Percentiles rank a stretch among this genome's conserved stretches.
Evolutionary conservation across 805 yeast species (phyloP).

Genomic region (Wickerhamomyces queroliae): DNA sequence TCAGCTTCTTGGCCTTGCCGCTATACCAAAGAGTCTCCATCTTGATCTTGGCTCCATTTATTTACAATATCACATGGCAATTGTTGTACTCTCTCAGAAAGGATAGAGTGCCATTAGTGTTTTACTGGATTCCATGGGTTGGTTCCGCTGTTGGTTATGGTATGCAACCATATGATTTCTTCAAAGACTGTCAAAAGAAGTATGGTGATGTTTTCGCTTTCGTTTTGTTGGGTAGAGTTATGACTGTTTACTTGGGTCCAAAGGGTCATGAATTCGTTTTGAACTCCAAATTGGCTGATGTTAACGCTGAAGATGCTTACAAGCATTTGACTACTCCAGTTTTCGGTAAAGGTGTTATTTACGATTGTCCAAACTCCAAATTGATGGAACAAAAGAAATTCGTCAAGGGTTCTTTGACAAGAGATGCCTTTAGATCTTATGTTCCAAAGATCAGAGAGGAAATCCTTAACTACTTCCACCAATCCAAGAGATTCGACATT

Average conservation of each 20-base stretch:
- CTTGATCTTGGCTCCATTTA: slow-evolving; percentile 42
- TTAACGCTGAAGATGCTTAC: slow-evolving; percentile 95
- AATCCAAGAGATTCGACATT: slow-evolving; percentile 42
- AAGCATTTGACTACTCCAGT: slow-evolving; percentile 98
- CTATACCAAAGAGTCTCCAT: slow-evolving; percentile 30
- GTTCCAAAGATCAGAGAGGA: slow-evolving; percentile 88
- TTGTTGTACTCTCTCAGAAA: slow-evolving; percentile 61
- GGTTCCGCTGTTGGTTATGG: slow-evolving; percentile 91
- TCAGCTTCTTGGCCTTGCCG: slow-evolving; percentile 26
- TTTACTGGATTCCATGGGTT: slow-evolving; percentile 92
- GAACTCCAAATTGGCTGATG: slow-evolving; percentile 84
- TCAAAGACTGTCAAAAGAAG: slow-evolving; percentile 67
- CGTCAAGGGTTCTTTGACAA: slow-evolving; percentile 83
- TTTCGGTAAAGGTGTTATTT: slow-evolving; percentile 95
- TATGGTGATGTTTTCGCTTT: slow-evolving; percentile 94
- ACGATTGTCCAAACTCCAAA: slow-evolving; percentile 90
- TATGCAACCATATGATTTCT: slow-evolving; percentile 89
- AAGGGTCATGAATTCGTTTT: slow-evolving; percentile 96
- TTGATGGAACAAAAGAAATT: slow-evolving; percentile 99
- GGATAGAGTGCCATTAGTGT: slow-evolving; percentile 86
- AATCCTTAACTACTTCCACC: slow-evolving; percentile 56
- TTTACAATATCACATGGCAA: slow-evolving; percentile 64
- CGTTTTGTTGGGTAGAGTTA: slow-evolving; percentile 78
- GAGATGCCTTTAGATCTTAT: slow-evolving; percentile 74
- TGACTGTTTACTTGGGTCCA: slow-evolving; percentile 97